A percentile compares a stretch with the other conserved stretches of the same genome.
phyloP scores from a whole-genome alignment of 2,329 filamentous ascomycete genomes.

The Kalmusia sp. region DNA sequence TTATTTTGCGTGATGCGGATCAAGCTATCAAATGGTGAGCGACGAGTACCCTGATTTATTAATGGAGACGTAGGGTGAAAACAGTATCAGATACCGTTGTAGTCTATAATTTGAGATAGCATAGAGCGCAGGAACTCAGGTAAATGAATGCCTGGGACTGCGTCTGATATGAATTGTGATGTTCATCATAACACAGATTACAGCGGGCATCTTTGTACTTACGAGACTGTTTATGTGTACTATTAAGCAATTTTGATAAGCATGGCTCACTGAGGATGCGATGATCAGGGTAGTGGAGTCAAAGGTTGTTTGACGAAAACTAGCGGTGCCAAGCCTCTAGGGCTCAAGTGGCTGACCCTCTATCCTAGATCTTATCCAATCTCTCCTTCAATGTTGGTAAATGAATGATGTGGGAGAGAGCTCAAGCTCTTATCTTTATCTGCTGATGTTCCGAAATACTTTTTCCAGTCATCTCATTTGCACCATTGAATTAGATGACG shows the following conservation, averaged over 20 bases:
- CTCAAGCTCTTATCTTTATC: too few species aligned
- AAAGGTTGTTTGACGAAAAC: not conserved
- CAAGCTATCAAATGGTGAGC: conserved; percentile 13
- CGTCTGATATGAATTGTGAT: conserved; percentile 33
- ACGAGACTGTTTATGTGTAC: too few species aligned
- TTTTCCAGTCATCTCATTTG: too few species aligned
- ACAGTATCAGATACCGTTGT: conserved; percentile 48
- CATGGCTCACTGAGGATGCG: too few species aligned
- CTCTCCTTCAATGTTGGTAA: too few species aligned
- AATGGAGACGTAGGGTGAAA: not conserved
- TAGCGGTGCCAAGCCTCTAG: conserved; percentile 3
- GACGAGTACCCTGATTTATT: not conserved
- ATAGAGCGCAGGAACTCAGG: conserved; percentile 35
- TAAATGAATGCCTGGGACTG: conserved; percentile 41
- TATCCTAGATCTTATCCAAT: not conserved
- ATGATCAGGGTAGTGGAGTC: not conserved
- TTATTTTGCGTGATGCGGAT: not conserved
- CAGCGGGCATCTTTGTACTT: too few species aligned
- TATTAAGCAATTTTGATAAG: too few species aligned
- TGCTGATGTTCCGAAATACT: too few species aligned
- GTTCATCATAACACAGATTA: conserved; percentile 35
- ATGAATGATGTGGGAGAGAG: too few species aligned
- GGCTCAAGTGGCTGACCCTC: not conserved
- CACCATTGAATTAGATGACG: too few species aligned
- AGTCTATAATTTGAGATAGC: conserved; percentile 45